Evolutionary conservation across 1,139 yeast species (phyloP).

Genomic region (Waltiozyma sp.): DNA sequence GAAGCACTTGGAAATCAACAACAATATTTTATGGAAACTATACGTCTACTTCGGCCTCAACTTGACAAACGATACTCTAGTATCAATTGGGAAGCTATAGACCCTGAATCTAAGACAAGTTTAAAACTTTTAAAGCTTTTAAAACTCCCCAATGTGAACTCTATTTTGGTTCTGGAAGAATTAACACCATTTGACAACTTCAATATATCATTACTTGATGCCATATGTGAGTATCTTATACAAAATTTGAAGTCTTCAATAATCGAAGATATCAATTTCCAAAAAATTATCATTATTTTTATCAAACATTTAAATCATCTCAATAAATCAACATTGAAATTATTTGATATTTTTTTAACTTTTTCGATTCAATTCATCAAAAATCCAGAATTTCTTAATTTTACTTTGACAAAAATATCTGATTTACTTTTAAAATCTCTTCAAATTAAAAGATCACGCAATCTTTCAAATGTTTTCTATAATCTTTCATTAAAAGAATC

Average conservation of each 20-base stretch:
- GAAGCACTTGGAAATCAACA: conserved; percentile 5
- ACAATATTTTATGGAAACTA: conserved; percentile 3
- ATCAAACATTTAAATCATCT: conserved; percentile 1
- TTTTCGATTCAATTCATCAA: conserved; percentile 1
- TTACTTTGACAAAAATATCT: conserved; percentile 2
- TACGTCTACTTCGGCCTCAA: neutral
- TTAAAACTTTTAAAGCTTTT: conserved; percentile 7
- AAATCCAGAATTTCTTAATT: conserved; percentile 4
- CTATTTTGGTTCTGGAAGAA: conserved; percentile 9
- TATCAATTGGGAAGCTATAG: conserved; percentile 9
- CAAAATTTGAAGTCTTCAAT: neutral
- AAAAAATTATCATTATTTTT: conserved; percentile 3
- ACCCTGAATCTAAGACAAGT: conserved; percentile 4
- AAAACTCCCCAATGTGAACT: conserved; percentile 6
- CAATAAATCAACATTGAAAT: neutral
- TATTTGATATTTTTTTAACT: conserved; percentile 10
- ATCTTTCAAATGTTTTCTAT: conserved; percentile 22
- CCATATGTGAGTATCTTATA: conserved; percentile 7
- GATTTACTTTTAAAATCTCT: conserved; percentile 4
- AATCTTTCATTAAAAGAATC: conserved; percentile 16
- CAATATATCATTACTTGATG: conserved; percentile 6
- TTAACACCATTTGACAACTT: conserved; percentile 7
- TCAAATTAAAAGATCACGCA: conserved; percentile 20
- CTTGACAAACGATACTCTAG: conserved; percentile 1
- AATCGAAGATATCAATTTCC: neutral